Evolutionary conservation across 2,329 filamentous ascomycete species (phyloP).

Genomic region (Endocalyx cinctus): DNA sequence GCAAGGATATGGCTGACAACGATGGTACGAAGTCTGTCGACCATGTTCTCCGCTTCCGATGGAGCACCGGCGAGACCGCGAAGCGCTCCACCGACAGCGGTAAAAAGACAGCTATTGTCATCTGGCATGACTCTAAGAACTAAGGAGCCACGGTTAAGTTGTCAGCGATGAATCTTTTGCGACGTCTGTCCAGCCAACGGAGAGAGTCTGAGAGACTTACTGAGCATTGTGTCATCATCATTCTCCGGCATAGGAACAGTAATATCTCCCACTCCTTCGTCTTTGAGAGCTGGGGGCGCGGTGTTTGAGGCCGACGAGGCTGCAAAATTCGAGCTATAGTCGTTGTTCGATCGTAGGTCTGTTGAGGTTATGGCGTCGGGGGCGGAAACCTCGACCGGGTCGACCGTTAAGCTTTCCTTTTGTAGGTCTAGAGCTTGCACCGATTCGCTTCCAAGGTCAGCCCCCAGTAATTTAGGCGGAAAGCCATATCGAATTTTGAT

Average conservation of each 20-base stretch:
- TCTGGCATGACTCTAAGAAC: conserved; percentile 94
- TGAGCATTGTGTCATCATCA: too few species aligned
- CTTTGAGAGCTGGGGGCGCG: conserved; percentile 25
- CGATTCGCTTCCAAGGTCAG: conserved; percentile 45
- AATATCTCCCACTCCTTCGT: conserved; percentile 39
- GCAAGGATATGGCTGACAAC: conserved; percentile 74
- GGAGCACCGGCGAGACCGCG: conserved; percentile 44
- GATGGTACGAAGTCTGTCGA: conserved; percentile 60
- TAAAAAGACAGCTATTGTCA: conserved; percentile 92
- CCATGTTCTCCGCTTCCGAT: conserved; percentile 23
- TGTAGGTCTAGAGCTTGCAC: conserved; percentile 45
- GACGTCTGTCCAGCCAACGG: conserved; percentile 4
- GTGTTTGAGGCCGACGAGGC: too few species aligned
- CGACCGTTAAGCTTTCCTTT: conserved; percentile 47
- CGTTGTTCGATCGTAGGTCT: too few species aligned
- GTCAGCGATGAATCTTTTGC: conserved; percentile 1
- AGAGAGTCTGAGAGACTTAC: neutral
- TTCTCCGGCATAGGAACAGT: conserved; percentile 45
- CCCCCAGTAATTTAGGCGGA: conserved; percentile 66
- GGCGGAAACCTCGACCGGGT: conserved; percentile 31
- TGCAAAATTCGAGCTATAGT: too few species aligned
- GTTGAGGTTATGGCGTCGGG: conserved; percentile 4
- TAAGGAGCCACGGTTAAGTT: conserved; percentile 18
- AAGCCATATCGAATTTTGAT: conserved; percentile 84
- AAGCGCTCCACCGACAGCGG: conserved; percentile 79